Base-by-base conservation (phyloP, 2,329 filamentous ascomycete genomes). In the Venturia aucupariae region DNA sequence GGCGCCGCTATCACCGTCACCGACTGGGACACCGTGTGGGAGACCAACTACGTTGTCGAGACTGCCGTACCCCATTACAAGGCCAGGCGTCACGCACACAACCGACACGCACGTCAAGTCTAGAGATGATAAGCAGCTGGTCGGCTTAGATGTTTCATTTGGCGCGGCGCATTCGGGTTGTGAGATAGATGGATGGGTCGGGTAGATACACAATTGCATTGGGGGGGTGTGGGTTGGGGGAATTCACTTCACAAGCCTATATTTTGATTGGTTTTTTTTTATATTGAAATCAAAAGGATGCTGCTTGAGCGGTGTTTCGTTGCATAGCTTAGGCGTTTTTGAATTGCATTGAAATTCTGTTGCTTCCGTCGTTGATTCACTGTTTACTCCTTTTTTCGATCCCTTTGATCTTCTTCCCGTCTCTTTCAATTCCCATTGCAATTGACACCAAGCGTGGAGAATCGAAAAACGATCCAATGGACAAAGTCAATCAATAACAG, bases 181-280 rank as follows among this genome's bases (percentile, higher is more conserved):
- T 32, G 27, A 57, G 51, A 35, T 35, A 35, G 30, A 35, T 13
- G 51, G 30, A 22, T 4, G 46, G 19, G 24, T 7, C 10, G 51
- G 51, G 24, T 57, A 57, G 51, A 57, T 57, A 57, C 51, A 57
- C 51, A n/a, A 35, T 57, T 38, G 51, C 30, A 57, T 35, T 32
- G 27, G 15, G 30, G 7, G 51, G 30, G n/a, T n/a, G n/a, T n/a
- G 17, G 13, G 8, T 19, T 13, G 24, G 51, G 46, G 46, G 22
- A 24, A 3, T 27, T 51, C 22, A 15, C 22, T 51, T 51, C 46
- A 51, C 27, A 22, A 51, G 27, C 46, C 15, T 51, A 51, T 27
- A 27, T 51, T 51, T 51, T 22, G 22, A 13, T 8, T 27, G 22
- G 22, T 51, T 51, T n/a, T n/a, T n/a, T n/a, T n/a, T n/a, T n/a